Evolutionary conservation across 1,284 basidiomycete species (phyloP), one percentile per base, ranked within the genome.

Genomic region (Mycosarcoma mackinlayi): DNA sequence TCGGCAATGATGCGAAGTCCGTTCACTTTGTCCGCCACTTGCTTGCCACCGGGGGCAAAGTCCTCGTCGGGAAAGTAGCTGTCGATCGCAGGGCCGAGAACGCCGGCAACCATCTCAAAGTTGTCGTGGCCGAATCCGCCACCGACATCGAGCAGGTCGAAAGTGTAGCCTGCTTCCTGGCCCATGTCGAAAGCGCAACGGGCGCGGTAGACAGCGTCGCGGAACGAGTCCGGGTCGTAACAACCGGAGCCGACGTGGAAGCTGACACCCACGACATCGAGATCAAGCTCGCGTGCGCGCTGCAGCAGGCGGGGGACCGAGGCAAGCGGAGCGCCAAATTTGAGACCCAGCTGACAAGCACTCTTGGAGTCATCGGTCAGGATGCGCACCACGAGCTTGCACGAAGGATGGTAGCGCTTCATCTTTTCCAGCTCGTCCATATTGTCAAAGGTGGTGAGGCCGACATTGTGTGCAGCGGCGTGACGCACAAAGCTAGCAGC

Each of bases 221-320:
- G 88, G 82, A 95, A 98, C 37, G 92, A 91, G 41, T 88, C 86
- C 8, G 94, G 89, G 83, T 98, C 94, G 83, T 92, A 97, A 85
- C 93, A 96, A 3, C 96, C 96, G 63, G 91, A 93, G 10, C 96
- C 96, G 49, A 98, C 96, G 83, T 99, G 96, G 88, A 99, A 99
- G 81, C 91, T 93, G 50, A 98, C 92, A 31, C 96, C 96, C 47
- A 98, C 87, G 50, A 99, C 92, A 79, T 94, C 88, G 51, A 99
- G 87, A 23, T 87, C 85, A 31, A 98, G 87, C 80, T 92, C 89
- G 73, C 87, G 87, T 0, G 95, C 96, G 75, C 90, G 91, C 16
- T 86, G 84, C 41, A 98, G 86, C 24, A 99, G 87, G 7, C 86
- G 87, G 3, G 92, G 92, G 23, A 97, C 94, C 14, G 89, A 87